phyloP scores from a whole-genome alignment of 805 yeast species.

The Wickerhamomyces tratensis region DNA sequence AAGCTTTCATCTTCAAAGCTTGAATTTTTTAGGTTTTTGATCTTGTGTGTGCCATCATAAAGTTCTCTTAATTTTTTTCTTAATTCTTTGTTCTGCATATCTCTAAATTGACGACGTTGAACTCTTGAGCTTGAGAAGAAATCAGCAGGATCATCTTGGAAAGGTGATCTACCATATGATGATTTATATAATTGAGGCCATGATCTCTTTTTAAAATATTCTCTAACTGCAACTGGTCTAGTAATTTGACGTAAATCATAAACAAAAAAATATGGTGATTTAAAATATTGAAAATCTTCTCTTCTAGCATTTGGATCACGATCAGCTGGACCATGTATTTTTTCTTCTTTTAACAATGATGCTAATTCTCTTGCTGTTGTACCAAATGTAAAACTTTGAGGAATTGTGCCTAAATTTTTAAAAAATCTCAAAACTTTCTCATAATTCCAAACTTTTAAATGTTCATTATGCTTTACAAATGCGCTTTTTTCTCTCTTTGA shows the following conservation, averaged over 20 bases:
- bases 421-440: conserved; percentile 80
- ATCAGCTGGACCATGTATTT: conserved; percentile 77
- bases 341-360: conserved; percentile 73
- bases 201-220: conserved; percentile 43
- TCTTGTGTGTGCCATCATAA: conserved; percentile 2
- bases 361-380: conserved; percentile 31
- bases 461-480: conserved; percentile 39
- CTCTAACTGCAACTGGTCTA: conserved; percentile 75
- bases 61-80: conserved; percentile 23
- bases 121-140: conserved; percentile 29
- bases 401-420: conserved; percentile 43
- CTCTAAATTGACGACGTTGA: conserved; percentile 18
- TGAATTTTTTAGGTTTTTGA: no score
- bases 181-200: conserved; percentile 58
- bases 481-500: conserved; percentile 46
- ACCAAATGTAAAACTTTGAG: conserved; percentile 7
- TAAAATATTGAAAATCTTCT: conserved; percentile 78
- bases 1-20: neutral
- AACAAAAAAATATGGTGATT: conserved; percentile 62
- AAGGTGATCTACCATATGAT: conserved; percentile 74
- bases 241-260: conserved; percentile 73
- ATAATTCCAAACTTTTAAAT: conserved; percentile 77
- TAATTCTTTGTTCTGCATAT: conserved; percentile 25
- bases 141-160: conserved; percentile 48
- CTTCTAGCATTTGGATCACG: conserved; percentile 79